A percentile compares a stretch with the other conserved stretches of the same genome.
Conservation (phyloP, 176 grass and related monocot genomes). For the Bromus sterilis region DNA sequence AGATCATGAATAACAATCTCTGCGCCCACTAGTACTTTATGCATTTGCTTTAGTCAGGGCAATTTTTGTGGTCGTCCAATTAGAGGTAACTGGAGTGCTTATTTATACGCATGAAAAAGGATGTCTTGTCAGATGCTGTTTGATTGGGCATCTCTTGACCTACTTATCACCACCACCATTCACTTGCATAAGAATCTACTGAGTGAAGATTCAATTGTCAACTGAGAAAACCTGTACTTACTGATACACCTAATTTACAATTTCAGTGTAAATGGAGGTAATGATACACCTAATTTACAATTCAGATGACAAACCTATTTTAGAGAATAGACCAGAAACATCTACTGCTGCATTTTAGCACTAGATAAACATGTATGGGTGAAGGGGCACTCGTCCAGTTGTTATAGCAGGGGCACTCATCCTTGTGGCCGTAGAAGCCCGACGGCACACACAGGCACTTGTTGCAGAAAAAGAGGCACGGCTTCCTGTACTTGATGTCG, state of each 20-base stretch:
- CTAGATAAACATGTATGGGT: too few relatives aligned
- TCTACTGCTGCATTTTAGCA: constrained; percentile 82
- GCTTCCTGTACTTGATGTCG: constrained; percentile 44
- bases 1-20: too few relatives aligned
- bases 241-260: too few relatives aligned
- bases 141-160: neutral
- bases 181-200: too few relatives aligned
- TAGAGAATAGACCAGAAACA: constrained; percentile 92
- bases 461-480: constrained; percentile 60
- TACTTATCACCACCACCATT: too few relatives aligned
- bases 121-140: neutral
- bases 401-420: constrained; percentile 60
- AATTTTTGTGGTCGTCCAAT: neutral
- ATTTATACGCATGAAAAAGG: neutral
- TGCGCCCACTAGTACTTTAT: neutral
- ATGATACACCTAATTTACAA: too few relatives aligned
- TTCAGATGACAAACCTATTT: constrained; percentile 69
- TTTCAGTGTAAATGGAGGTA: too few relatives aligned
- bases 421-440: constrained; percentile 56
- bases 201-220: too few relatives aligned
- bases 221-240: too few relatives aligned
- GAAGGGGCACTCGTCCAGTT: too few relatives aligned
- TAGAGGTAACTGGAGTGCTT: neutral
- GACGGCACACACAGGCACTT: constrained; percentile 54
- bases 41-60: neutral